Evolutionary conservation across 768 basidiomycete species (phyloP), one percentile per base, ranked within the genome.

Genomic region (Boletus coccyginus): DNA sequence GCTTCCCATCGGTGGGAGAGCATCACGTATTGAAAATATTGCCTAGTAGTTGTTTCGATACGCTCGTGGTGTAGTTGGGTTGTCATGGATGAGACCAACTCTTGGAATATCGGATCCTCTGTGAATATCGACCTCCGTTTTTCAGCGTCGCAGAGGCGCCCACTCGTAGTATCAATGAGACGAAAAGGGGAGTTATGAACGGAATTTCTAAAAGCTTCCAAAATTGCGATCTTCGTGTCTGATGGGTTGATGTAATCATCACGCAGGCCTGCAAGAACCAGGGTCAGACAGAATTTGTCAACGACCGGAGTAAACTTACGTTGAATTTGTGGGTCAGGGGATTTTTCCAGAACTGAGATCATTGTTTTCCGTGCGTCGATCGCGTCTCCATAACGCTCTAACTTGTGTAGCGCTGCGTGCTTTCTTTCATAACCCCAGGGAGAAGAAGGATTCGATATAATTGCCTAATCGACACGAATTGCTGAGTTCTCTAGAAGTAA

Each of bases 1-100:
- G 7, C 36, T 38, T 36, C 62, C 65, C 65, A 66, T 36, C 65
- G 57, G 36, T 66, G 65, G 9, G 65, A 66, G 12, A 66, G 53
- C 64, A 65, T 65, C n/a, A 54, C 58, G 10, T 65, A 66, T 57
- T 32, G 44, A 24, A 57, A 49, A 43, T 60, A 66, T 19, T 1
- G 38, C n/a, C 7, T 36, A 1, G 38, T 63, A n/a, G 53, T 27
- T 2, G 38, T 27, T 7, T 51, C 32, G 40, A 65, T 49, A 16
- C 27, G 64, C 6, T 57, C 48, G 31, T 4, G 24, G 29, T 60
- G 38, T 35, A 46, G 16, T 14, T 53, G 36, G 0, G 41, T 66
- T 6, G 53, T 47, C 57, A 53, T 51, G 19, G 64, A 62, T 32
- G 64, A 65, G 11, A 66, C 27, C 40, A 66, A 19, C 21, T 63